A percentile compares a stretch with the other conserved stretches of the same genome.
Conservation (phyloP, 2,329 filamentous ascomycete genomes). For the Scytalidium sp. region DNA sequence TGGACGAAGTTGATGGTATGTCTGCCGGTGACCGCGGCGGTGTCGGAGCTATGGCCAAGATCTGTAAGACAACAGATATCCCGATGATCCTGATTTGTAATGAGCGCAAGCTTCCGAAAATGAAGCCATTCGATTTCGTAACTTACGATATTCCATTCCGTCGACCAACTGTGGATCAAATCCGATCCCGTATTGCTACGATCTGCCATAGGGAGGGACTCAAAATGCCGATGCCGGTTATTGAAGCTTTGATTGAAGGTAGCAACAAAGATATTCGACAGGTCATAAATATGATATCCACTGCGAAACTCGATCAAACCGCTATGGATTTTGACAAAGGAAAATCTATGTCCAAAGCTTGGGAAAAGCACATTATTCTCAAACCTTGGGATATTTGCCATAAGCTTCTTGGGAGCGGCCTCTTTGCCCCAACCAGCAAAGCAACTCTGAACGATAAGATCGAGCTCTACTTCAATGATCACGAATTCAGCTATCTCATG, state of each 20-base stretch:
- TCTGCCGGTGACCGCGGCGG: constrained; percentile 94
- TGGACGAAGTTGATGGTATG: constrained; percentile 99
- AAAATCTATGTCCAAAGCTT: constrained; percentile 93
- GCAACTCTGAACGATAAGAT: constrained; percentile 95
- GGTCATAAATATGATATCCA: constrained; percentile 98
- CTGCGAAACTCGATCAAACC: constrained; percentile 81
- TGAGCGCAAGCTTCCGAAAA: constrained; percentile 87
- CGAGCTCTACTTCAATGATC: constrained; percentile 98
- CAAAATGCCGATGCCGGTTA: constrained; percentile 76
- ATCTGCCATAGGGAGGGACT: constrained; percentile 91
- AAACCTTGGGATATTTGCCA: constrained; percentile 98
- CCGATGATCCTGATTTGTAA: constrained; percentile 98
- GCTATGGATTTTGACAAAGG: constrained; percentile 80
- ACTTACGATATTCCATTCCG: constrained; percentile 84
- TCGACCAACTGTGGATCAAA: constrained; percentile 85
- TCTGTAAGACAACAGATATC: constrained; percentile 92
- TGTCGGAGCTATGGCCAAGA: constrained; percentile 88
- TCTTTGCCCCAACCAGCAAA: constrained; percentile 82
- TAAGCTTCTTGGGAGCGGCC: constrained; percentile 83
- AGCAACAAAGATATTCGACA: constrained; percentile 95
- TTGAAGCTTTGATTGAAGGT: constrained; percentile 93
- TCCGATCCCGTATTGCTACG: constrained; percentile 88
- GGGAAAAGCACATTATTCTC: constrained; percentile 95
- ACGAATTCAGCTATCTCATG: constrained; percentile 97
- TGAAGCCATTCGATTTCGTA: constrained; percentile 93